Percentiles rank a stretch among this genome's conserved stretches.
These are phyloP conservation scores for Phytophthora constricta DNA, from an alignment of 352 stramenopile genomes.

Conservation along the genomic window DNA sequence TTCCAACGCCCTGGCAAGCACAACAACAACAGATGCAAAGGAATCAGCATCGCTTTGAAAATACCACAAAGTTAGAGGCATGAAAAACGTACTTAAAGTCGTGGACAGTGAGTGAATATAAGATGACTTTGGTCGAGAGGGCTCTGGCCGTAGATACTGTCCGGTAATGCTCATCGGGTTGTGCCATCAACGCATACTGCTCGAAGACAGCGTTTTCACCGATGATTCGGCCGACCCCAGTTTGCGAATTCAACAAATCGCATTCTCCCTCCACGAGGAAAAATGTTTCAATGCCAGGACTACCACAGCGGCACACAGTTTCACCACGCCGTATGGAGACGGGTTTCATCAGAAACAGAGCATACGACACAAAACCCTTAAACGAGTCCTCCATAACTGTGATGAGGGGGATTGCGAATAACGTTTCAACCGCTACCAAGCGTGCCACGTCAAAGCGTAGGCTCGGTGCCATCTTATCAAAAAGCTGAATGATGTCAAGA, in stretches of 20 bases:
- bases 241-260: slow-evolving; percentile 78
- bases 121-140: slow-evolving; percentile 68
- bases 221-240: slow-evolving; percentile 61
- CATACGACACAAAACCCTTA: slow-evolving; percentile 90
- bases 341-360: slow-evolving; percentile 82
- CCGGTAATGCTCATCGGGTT: slow-evolving; percentile 74
- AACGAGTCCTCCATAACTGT: slow-evolving; percentile 89
- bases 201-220: slow-evolving; percentile 81
- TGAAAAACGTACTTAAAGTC: slow-evolving; percentile 67
- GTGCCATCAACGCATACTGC: slow-evolving; percentile 82
- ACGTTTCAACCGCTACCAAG: slow-evolving; percentile 74
- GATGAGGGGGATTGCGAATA: slow-evolving; percentile 85
- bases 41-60: too few relatives aligned
- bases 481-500: slow-evolving; percentile 51
- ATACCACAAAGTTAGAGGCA: too few relatives aligned
- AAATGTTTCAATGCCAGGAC: slow-evolving; percentile 80
- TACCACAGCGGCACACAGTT: slow-evolving; percentile 76
- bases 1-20: slow-evolving; percentile 49
- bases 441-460: slow-evolving; percentile 83
- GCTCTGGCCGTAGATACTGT: slow-evolving; percentile 77
- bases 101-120: slow-evolving; percentile 85
- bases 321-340: slow-evolving; percentile 73
- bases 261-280: slow-evolving; percentile 88
- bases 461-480: slow-evolving; percentile 81
- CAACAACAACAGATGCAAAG: background rate